phyloP scores from a whole-genome alignment of 306 rosid genomes.

The Dryas drummondii region DNA sequence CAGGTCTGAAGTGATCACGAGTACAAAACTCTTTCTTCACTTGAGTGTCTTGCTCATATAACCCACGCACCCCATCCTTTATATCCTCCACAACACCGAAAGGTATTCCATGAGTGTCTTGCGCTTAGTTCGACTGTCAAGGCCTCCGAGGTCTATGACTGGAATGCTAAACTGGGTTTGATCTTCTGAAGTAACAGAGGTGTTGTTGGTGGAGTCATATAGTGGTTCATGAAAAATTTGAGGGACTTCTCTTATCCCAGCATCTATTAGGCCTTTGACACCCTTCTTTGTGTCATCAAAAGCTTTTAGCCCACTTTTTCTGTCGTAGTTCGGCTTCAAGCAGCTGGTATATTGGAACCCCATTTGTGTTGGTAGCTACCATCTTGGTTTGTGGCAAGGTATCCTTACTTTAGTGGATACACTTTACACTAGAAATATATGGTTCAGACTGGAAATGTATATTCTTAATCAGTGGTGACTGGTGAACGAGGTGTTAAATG shows the following conservation, averaged over 20 bases:
- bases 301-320: slow-evolving; percentile 36
- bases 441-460: too few species aligned
- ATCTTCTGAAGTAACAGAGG: not conserved
- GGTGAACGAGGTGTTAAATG: too few species aligned
- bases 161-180: slow-evolving; percentile 19
- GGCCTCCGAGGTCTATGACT: slow-evolving; percentile 38
- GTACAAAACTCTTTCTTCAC: slow-evolving; percentile 33
- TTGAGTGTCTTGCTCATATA: slow-evolving; percentile 40
- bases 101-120: slow-evolving; percentile 44
- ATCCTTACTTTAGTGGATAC: not conserved
- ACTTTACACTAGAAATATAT: too few species aligned
- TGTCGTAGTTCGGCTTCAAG: slow-evolving; percentile 17
- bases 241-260: slow-evolving; percentile 51
- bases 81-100: slow-evolving; percentile 33
- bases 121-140: slow-evolving; percentile 8
- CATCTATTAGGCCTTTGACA: slow-evolving; percentile 70
- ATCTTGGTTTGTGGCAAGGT: not conserved
- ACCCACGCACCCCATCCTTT: slow-evolving; percentile 31
- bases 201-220: not conserved
- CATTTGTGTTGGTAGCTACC: not conserved
- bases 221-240: slow-evolving; percentile 37
- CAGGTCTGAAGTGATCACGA: slow-evolving; percentile 16
- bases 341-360: not conserved
- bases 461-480: too few species aligned
- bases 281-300: slow-evolving; percentile 50